Percentiles rank a stretch among this genome's conserved stretches.
Evolutionary conservation across 163 green algal species (phyloP).

Genomic region (Chlorella variabilis): DNA sequence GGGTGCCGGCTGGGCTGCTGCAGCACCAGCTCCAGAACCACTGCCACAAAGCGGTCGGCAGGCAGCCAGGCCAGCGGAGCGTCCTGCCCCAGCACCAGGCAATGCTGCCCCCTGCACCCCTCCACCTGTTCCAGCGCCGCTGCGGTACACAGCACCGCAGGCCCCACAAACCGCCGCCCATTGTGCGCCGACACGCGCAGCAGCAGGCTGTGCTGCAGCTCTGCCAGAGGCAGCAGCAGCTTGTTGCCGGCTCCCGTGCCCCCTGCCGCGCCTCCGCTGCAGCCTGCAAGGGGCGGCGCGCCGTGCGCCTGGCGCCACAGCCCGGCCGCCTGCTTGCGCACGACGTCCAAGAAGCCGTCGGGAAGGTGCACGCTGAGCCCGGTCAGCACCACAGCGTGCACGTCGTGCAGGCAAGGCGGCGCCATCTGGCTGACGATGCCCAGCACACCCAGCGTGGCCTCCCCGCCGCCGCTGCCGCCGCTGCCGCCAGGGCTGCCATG

Average conservation of each 20-base stretch:
- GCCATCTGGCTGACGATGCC: neutral
- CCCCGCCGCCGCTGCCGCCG: neutral
- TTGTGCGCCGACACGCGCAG: constrained; percentile 30
- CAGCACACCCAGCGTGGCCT: neutral
- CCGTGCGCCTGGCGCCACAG: neutral
- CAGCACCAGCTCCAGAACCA: constrained; percentile 33
- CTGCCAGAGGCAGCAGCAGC: neutral
- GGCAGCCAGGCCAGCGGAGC: constrained; percentile 28
- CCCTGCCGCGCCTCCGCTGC: too few relatives aligned
- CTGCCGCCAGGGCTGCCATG: neutral
- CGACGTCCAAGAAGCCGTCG: constrained; percentile 16
- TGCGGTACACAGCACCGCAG: neutral
- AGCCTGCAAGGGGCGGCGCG: neutral
- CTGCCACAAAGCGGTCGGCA: neutral
- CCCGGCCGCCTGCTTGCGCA: neutral
- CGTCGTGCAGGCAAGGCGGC: neutral
- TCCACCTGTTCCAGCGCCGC: neutral
- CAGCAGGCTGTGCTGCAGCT: neutral
- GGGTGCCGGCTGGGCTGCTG: neutral
- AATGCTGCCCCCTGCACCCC: constrained; percentile 20
- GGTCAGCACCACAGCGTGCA: constrained; percentile 28
- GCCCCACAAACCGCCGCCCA: constrained; percentile 29
- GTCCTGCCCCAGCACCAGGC: neutral
- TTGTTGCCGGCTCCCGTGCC: neutral
- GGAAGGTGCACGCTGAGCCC: constrained; percentile 22